Conservation (phyloP, 2,329 filamentous ascomycete genomes). For the Thielaviopsis punctulata region DNA sequence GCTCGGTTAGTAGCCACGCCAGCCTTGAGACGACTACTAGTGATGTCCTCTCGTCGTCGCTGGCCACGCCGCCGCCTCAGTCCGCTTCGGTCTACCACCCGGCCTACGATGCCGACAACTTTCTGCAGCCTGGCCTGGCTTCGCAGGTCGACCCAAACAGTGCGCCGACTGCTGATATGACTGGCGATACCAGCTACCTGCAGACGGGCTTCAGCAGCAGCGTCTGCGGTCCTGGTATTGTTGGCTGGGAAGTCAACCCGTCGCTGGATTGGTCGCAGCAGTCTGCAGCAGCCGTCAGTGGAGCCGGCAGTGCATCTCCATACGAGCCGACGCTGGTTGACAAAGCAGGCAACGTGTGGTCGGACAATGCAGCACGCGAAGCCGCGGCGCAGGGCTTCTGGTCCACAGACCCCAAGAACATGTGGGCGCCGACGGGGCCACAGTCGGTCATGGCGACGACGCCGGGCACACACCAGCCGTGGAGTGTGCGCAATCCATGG, state of each 20-base stretch:
- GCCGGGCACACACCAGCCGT: background rate
- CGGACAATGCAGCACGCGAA: slow-evolving; percentile 4
- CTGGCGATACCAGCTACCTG: background rate
- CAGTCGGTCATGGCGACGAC: background rate
- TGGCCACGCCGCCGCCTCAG: slow-evolving; percentile 6
- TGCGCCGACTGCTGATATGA: background rate
- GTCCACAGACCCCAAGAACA: background rate
- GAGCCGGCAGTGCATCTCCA: slow-evolving; percentile 5
- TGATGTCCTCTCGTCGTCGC: slow-evolving; percentile 3
- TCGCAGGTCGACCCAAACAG: slow-evolving; percentile 2
- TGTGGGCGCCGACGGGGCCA: slow-evolving; percentile 3
- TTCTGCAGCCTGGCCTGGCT: slow-evolving; percentile 1
- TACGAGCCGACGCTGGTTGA: slow-evolving; percentile 9
- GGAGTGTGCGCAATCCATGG: slow-evolving; percentile 6
- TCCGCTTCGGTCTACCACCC: background rate
- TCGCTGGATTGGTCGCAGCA: slow-evolving; percentile 7
- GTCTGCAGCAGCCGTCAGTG: background rate
- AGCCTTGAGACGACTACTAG: slow-evolving; percentile 10
- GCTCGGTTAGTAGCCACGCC: slow-evolving; percentile 9
- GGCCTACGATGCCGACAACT: background rate
- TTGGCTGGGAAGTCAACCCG: slow-evolving; percentile 5
- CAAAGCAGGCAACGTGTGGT: slow-evolving; percentile 5
- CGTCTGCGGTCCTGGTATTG: slow-evolving; percentile 3
- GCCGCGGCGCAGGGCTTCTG: slow-evolving; percentile 2
- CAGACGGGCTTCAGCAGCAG: slow-evolving; percentile 6